A percentile compares a stretch with the other conserved stretches of the same genome.
These are phyloP conservation scores for Laetiporus sulphureus DNA, from an alignment of 1,284 basidiomycete species.

Conservation along the genomic window DNA sequence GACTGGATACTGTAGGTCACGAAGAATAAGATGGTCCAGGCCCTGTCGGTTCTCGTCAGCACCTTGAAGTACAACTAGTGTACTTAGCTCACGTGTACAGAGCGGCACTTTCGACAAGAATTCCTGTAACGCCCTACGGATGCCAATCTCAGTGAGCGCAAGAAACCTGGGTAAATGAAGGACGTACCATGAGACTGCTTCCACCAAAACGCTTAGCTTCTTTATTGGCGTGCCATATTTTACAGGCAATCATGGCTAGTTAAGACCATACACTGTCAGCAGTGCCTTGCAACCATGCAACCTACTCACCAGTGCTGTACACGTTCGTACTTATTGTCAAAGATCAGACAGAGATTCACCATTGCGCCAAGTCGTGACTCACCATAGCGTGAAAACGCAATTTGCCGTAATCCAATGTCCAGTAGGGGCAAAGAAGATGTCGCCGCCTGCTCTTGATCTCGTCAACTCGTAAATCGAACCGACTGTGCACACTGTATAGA, in stretches of 20 bases:
- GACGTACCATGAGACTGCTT: not conserved
- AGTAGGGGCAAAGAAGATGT: not conserved
- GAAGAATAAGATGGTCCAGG: constrained; percentile 3
- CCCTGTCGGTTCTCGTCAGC: not conserved
- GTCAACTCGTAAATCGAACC: not conserved
- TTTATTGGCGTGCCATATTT: not conserved
- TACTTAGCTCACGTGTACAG: constrained; percentile 4
- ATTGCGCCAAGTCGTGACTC: not conserved
- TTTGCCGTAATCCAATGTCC: not conserved
- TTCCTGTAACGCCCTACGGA: not conserved
- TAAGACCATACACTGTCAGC: not conserved
- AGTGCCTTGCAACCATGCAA: not conserved
- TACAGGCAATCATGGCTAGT: constrained; percentile 2
- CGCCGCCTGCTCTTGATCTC: not conserved
- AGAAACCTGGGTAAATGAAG: not conserved
- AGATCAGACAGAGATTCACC: not conserved
- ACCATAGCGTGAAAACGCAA: not conserved
- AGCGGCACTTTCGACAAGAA: constrained; percentile 1
- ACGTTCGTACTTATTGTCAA: constrained; percentile 1
- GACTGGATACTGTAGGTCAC: not conserved
- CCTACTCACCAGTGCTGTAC: constrained; percentile 2
- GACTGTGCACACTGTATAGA: not conserved
- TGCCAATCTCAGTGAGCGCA: not conserved
- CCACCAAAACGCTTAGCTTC: not conserved
- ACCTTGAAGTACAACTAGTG: not conserved